Conservation (phyloP, 352 stramenopile species). For the Globisporangium uncinulatum region DNA sequence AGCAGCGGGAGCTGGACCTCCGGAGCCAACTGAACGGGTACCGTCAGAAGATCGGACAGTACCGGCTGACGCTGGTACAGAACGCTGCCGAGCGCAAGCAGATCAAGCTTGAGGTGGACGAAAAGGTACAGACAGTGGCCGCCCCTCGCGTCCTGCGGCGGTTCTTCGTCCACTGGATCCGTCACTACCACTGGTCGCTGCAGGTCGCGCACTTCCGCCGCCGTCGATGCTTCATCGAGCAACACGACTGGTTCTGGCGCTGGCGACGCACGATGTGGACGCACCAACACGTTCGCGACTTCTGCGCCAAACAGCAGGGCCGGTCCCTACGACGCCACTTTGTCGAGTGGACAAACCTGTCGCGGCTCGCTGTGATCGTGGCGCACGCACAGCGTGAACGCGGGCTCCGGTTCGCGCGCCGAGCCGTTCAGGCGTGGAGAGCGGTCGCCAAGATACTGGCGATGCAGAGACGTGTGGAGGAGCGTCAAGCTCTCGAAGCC, state of each 20-base stretch:
- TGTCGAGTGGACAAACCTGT: slow-evolving; percentile 49
- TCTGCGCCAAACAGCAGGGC: slow-evolving; percentile 19
- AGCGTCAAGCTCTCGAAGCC: background rate
- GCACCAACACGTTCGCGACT: slow-evolving; percentile 31
- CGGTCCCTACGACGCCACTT: slow-evolving; percentile 28
- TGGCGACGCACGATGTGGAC: slow-evolving; percentile 52
- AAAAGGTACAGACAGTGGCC: slow-evolving; percentile 34
- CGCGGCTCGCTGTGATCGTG: slow-evolving; percentile 47
- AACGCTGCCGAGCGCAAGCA: slow-evolving; percentile 36
- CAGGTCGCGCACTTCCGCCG: slow-evolving; percentile 39
- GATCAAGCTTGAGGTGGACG: slow-evolving; percentile 51
- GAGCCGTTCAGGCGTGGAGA: slow-evolving; percentile 35
- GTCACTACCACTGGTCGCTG: slow-evolving; percentile 40
- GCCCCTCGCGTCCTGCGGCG: slow-evolving; percentile 43
- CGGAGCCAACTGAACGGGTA: slow-evolving; percentile 39
- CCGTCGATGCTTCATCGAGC: slow-evolving; percentile 40
- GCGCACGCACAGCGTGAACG: slow-evolving; percentile 25
- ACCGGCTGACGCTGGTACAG: slow-evolving; percentile 32
- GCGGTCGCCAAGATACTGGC: slow-evolving; percentile 6
- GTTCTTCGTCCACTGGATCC: slow-evolving; percentile 60
- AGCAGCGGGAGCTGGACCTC: slow-evolving; percentile 68
- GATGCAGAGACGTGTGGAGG: background rate
- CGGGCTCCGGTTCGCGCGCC: slow-evolving; percentile 18
- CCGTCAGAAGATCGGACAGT: slow-evolving; percentile 36
- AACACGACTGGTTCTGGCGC: slow-evolving; percentile 60